Base-by-base conservation (phyloP, 345 rosid genomes). In the Raphanus sativus region DNA sequence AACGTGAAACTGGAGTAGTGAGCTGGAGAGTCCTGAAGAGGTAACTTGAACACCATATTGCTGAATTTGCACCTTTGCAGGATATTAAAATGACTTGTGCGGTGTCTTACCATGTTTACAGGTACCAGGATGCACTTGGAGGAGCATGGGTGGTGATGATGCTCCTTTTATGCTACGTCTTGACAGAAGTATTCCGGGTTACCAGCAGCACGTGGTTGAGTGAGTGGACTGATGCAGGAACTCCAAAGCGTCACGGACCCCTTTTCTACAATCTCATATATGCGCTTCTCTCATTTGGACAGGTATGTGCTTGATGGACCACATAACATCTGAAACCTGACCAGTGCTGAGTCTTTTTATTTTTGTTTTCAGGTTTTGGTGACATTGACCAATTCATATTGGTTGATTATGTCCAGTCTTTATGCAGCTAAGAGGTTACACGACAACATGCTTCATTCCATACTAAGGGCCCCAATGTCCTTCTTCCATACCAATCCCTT, bases 401-500 rank as follows among this genome's bases (percentile, higher is more conserved):
- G 97, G 99, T 82, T 95, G 85, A 87, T 95, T 82, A 82, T 87
- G 67, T 89, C 91, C 32, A 95, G 99, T 84, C 86, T 95, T 54
- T 84, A 88, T 85, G 99, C 99, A 25, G 97, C 99, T 60, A 95
- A 56, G 82, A 91, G 77, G 83, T 71, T 95, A 89, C 99, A 93
- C 55, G 89, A 95, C 74, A 89, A 93, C 60, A 93, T 95, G 96
- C 99, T 95, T 77, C 75, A 73, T 58, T 85, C 99, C 70, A 90
- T 95, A 70, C 84, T 95, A 67, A 88, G 99, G 85, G 97, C 98
- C 74, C 99, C 99, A 2, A 91, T 95, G 98, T 80, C 89, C 70
- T 95, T 95, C 85, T 95, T 95, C 83, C 98, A 93, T 67, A 95
- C 99, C 74, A 95, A 91, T 78, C 99, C 99, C 3, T 89, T 95